Evolutionary conservation across 2,329 filamentous ascomycete species (phyloP), one percentile per base, ranked within the genome.

Genomic region (Xylariaceae sp.): DNA sequence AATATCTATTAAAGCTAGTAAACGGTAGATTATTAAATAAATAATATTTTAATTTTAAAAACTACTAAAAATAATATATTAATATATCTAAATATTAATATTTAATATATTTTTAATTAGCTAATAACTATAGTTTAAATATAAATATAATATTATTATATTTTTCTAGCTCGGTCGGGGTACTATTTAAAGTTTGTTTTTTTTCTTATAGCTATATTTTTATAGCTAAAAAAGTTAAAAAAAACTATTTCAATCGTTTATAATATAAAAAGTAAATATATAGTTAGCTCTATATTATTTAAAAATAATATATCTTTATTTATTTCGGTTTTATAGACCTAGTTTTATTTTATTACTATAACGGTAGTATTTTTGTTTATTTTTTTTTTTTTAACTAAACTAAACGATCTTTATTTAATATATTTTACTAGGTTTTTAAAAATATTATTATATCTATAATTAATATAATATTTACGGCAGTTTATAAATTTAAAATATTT

Each of bases 1-100:
- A 46, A 14, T 58, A 50, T 33, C 47, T 58, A 17, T 42, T 40
- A 19, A 55, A 83, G 81, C 52, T 80, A 74, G 19, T 79, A 75
- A 77, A 80, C 79, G 53, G 42, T 14, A 39, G 45, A 22, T 40
- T 49, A 10, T 46, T 64, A 16, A 62, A 68, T 39, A 6, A 56
- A 35, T 14, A 36, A 27, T 67, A 58, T 39, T n/a, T n/a, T n/a
- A n/a, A n/a, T n/a, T n/a, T n/a, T n/a, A 6, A 37, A 19, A 39
- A 53, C 47, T 56, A 67, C 43, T 50, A 50, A 37, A 36, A 20
- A 22, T 23, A 42, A 20, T 58, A 68, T 36, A 54, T 68, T 11
- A 17, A 40, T 17, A 44, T 12, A 42, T 14, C 16, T 0, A 40
- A 59, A 4, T 67, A 69, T 44, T 55, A 57, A 14, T 25, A n/a